Evolutionary conservation across 345 rosid species (phyloP), one percentile per base, ranked within the genome.

Genomic region (Euphorbia lathyris): DNA sequence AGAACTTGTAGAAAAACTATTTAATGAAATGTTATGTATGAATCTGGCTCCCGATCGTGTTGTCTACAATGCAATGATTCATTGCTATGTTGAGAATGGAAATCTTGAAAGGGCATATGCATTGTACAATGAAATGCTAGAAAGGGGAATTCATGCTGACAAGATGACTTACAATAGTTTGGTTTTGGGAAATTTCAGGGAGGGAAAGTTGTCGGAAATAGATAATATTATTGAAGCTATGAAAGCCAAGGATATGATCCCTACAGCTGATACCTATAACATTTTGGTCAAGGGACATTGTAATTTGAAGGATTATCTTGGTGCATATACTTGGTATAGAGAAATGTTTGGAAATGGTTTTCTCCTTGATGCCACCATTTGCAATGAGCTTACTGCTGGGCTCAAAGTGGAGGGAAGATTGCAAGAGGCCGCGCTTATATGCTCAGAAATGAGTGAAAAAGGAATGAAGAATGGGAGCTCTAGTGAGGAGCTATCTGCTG

Each of bases 271-370:
- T 81, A 91, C 97, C 2, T 91, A 86, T 72, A 77, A 69, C 73
- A 55, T 90, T 70, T 70, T 93, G 68, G 76, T 93, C 68, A 84
- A 78, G 62, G 92, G 90, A 34, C 69, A 83, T 68, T 87, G 92
- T 56, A 83, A 86, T 60, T 58, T 40, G 22, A 82, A 78, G 68
- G 82, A 85, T 60, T 87, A 79, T 68, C 36, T 34, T 47, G 89
- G 83, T 48, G 98, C 91, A 36, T 90, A 86, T 74, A 26, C 10
- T 75, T 89, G 96, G 93, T 87, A 82, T 77, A 81, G 86, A 77
- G 89, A 87, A 81, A 89, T 90, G 96, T 60, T 83, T 22, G 85
- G 78, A 19, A 79, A 80, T 74, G 84, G 86, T 72, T 82, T 89
- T 77, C 74, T 75, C 3, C 80, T 77, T 43, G 77, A 58, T 68